Evolutionary conservation across 2,329 filamentous ascomycete species (phyloP).

Genomic region (Pestalotiopsis sp.): DNA sequence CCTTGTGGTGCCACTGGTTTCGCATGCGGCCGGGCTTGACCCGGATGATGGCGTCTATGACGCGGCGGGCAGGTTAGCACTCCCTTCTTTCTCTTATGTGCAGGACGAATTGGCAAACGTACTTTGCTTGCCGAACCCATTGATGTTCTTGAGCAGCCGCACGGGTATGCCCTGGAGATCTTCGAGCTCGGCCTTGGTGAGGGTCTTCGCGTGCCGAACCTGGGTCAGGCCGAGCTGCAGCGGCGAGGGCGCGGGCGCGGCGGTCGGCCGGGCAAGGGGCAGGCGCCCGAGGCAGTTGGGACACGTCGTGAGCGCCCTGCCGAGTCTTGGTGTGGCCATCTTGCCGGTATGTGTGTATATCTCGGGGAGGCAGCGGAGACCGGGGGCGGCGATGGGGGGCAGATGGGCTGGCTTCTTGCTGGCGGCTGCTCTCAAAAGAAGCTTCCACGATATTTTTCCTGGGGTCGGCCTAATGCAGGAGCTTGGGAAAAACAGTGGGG

Average conservation of each 20-base stretch:
- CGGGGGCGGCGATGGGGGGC: background rate
- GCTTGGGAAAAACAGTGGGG: background rate
- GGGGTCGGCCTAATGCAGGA: background rate
- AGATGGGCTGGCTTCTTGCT: background rate
- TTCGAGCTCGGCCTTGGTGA: constrained; percentile 35
- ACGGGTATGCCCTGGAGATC: constrained; percentile 45
- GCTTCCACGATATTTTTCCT: background rate
- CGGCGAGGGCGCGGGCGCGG: constrained; percentile 20
- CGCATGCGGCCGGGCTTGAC: constrained; percentile 36
- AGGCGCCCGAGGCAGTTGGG: constrained; percentile 35
- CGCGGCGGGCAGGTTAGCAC: background rate
- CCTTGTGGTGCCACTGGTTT: constrained; percentile 35
- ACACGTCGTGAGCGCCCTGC: constrained; percentile 29
- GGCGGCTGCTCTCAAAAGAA: background rate
- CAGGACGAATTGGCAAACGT: constrained; percentile 9
- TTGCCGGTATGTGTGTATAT: background rate
- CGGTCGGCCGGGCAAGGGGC: constrained; percentile 19
- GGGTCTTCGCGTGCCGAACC: constrained; percentile 29
- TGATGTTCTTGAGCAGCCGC: constrained; percentile 43
- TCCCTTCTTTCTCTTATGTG: background rate
- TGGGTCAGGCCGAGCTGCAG: constrained; percentile 35
- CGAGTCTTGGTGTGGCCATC: constrained; percentile 17
- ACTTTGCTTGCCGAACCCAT: constrained; percentile 42
- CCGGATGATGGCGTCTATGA: constrained; percentile 35
- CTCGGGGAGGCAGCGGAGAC: background rate